Base-by-base conservation (phyloP, 129 eudicot genomes). In the Kitagawia praeruptora region DNA sequence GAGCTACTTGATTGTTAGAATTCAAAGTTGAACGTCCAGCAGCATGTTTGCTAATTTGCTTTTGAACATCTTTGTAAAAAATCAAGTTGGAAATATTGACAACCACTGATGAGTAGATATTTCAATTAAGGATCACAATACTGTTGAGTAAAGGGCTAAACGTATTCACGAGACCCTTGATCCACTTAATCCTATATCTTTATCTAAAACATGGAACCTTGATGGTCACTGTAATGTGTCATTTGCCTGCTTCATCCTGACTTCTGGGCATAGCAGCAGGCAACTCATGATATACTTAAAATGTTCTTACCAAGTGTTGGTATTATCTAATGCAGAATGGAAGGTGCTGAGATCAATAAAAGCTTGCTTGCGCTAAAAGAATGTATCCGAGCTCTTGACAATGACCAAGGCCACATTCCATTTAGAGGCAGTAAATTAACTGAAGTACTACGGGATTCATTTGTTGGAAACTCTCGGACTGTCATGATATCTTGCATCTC, bases 341-440 rank as follows among this genome's bases (percentile, higher is more conserved):
- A 95, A 88, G 98, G 98, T 40, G 98, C 98, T 27, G 98, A 95
- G 85, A 95, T 95, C 80, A 95, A 95, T 77, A 95, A 95, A 89
- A 95, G 98, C 81, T 89, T 95, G 89, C 94, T 95, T 81, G 98
- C 98, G 0, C 75, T 95, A 81, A 95, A 95, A 83, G 98, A 95
- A 81, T 95, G 98, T 85, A 95, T 95, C 51, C 87, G 98, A 86
- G 98, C 98, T 23, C 98, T 95, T 76, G 98, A 95, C 84, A 95
- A 95, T 81, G 98, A 95, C 75, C 98, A 95, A 78, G 93, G 88
- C 45, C 98, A 95, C 83, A 92, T 95, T 82, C 98, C 98, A 51
- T 95, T 95, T 79, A 81, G 98, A 88, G 98, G 98, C 82, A 95
- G 98, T 85, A 95, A 95, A 86, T 86, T 95, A 80, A 95, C 98